phyloP scores from a whole-genome alignment of 2,329 filamentous ascomycete genomes.

The Arthrobotrys entomopaga region DNA sequence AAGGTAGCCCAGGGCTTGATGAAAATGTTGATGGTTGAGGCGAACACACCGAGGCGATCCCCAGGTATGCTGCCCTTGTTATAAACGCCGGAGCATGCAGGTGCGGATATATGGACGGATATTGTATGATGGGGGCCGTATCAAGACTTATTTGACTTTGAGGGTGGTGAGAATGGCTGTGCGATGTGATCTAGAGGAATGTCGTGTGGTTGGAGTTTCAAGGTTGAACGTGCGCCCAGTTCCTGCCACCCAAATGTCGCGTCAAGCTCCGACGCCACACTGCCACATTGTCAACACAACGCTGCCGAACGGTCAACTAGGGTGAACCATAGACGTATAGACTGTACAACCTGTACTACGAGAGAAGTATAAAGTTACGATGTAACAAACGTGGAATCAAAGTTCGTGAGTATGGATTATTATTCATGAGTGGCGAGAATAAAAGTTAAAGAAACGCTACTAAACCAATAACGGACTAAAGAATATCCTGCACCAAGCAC shows the following conservation, averaged over 20 bases:
- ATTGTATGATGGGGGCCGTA: neutral
- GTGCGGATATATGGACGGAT: neutral
- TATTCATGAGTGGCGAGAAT: slow-evolving; percentile 49
- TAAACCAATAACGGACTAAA: slow-evolving; percentile 21
- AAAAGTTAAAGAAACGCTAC: slow-evolving; percentile 27
- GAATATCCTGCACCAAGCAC: slow-evolving; percentile 3
- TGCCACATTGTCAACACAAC: slow-evolving; percentile 1
- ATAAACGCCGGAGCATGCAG: slow-evolving; percentile 42
- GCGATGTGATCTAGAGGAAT: slow-evolving; percentile 10
- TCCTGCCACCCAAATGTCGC: slow-evolving; percentile 20
- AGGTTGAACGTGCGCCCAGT: slow-evolving; percentile 12
- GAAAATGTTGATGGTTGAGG: slow-evolving; percentile 12
- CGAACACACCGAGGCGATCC: slow-evolving; percentile 51
- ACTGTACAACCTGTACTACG: too few species aligned
- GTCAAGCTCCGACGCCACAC: neutral
- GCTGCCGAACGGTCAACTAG: neutral
- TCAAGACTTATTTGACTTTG: neutral
- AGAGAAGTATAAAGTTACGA: neutral
- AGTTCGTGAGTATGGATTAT: neutral
- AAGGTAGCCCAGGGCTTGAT: neutral
- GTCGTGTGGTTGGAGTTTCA: slow-evolving; percentile 16
- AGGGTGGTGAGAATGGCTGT: neutral
- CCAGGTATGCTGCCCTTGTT: slow-evolving; percentile 49
- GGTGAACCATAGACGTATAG: neutral
- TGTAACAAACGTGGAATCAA: neutral